Conservation (phyloP, 2,329 filamentous ascomycete species). For the Paradendryphiella salina region DNA sequence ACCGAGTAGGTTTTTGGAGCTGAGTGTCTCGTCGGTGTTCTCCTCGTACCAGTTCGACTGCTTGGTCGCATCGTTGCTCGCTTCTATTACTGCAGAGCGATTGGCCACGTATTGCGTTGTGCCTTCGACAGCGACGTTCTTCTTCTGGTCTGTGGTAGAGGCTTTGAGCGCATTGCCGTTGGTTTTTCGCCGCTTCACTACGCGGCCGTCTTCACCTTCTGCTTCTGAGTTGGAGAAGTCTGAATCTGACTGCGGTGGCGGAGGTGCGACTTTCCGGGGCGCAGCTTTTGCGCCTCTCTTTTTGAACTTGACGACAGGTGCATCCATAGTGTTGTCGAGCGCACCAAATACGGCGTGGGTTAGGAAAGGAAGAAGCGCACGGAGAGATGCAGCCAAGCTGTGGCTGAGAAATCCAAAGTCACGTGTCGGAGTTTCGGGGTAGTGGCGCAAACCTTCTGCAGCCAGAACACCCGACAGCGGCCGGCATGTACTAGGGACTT, state of each 20-base stretch:
- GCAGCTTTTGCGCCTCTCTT: conserved; percentile 79
- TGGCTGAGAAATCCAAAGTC: conserved; percentile 29
- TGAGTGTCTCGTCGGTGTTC: conserved; percentile 56
- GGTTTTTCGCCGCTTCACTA: conserved; percentile 78
- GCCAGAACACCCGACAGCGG: not conserved
- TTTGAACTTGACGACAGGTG: conserved; percentile 75
- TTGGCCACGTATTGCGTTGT: conserved; percentile 64
- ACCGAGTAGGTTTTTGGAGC: conserved; percentile 62
- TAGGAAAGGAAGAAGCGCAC: conserved; percentile 3
- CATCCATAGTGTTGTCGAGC: conserved; percentile 39
- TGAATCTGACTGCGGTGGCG: conserved; percentile 61
- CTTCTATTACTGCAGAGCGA: conserved; percentile 63
- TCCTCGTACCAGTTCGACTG: conserved; percentile 88
- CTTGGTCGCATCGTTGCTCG: conserved; percentile 86
- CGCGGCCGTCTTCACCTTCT: conserved; percentile 65
- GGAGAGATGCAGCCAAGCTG: conserved; percentile 30
- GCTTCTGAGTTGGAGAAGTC: conserved; percentile 74
- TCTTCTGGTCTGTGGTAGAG: conserved; percentile 59
- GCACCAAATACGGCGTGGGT: not conserved
- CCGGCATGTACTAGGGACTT: not conserved
- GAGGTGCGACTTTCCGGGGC: conserved; percentile 79
- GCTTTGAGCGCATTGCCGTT: conserved; percentile 67
- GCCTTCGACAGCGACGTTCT: conserved; percentile 43
- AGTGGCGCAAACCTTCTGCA: conserved; percentile 9
- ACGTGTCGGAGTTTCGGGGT: conserved; percentile 18